Evolutionary conservation across 192 early-diverging fungal genomes (phyloP), one percentile per base, ranked within the genome.

Genomic region (Entrophospora sp.): DNA sequence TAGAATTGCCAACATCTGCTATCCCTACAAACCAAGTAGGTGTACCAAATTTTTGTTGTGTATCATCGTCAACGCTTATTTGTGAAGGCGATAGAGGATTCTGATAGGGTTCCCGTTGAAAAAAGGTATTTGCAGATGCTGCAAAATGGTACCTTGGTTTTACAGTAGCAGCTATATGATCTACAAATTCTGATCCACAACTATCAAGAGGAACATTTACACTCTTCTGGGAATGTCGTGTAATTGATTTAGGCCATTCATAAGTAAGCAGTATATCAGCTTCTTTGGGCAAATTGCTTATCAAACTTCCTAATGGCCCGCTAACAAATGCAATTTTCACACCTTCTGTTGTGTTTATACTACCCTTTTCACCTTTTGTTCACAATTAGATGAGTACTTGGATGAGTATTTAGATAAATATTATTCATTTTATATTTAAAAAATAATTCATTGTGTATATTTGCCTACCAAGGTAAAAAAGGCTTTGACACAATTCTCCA

Each of bases 91-190:
- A 60, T 44, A 65, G 73, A 66, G 44, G 64, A 70, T 88, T 89
- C 46, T 71, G 74, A 76, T 86, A 97, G 24, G 95, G 93, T 48
- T 88, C 85, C 9, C 95, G 80, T 79, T 97, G 91, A 64, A 81
- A 91, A 67, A 95, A 97, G 10, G 74, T 22, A 30, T 73, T 73
- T 66, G 82, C 84, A 1, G 79, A 77, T 1, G 82, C 67, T 27
- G 89, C 86, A 81, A 97, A 93, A 70, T 95, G 95, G 71, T 97
- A 97, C 20, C 92, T 81, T 4, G 95, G 95, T 71, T 87, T 84
- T 28, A 87, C 69, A 1, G 69, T 67, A 4, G 71, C 55, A 0
- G 73, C 81, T 1, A 83, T 43, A 6, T 64, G 64, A 9, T 87
- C 75, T 14, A 90, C 73, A 72, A 10, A 55, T 59, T 16, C 42